Conservation (phyloP, 2,329 filamentous ascomycete genomes). For the Venturia aucupariae region DNA sequence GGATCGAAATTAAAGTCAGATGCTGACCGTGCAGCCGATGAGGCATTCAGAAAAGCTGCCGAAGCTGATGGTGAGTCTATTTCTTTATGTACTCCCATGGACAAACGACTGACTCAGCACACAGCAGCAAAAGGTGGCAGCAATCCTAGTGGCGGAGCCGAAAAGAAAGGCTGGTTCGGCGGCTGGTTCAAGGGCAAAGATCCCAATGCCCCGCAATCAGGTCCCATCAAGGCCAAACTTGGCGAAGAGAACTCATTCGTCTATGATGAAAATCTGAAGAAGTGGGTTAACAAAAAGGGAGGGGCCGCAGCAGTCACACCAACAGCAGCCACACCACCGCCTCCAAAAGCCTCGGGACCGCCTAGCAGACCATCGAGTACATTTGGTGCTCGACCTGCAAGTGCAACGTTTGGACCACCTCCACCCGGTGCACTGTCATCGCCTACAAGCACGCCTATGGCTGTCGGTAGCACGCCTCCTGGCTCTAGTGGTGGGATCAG, state of each 20-base stretch:
- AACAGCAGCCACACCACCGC: slow-evolving; percentile 60
- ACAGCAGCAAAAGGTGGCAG: slow-evolving; percentile 49
- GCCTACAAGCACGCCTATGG: slow-evolving; percentile 18
- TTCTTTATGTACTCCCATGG: neutral
- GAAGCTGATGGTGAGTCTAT: slow-evolving; percentile 51
- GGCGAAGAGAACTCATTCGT: slow-evolving; percentile 90
- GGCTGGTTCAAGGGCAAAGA: slow-evolving; percentile 65
- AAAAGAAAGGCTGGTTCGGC: slow-evolving; percentile 49
- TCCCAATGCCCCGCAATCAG: slow-evolving; percentile 46
- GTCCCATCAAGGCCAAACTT: slow-evolving; percentile 84
- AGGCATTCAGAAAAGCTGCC: slow-evolving; percentile 76
- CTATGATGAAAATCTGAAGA: slow-evolving; percentile 91
- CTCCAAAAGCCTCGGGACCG: slow-evolving; percentile 53
- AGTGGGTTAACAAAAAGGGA: slow-evolving; percentile 96
- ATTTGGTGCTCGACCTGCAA: slow-evolving; percentile 8
- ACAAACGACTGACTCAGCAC: neutral
- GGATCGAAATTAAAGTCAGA: slow-evolving; percentile 41
- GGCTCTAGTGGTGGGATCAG: slow-evolving; percentile 14
- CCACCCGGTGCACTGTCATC: slow-evolving; percentile 14
- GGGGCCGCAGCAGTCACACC: slow-evolving; percentile 52
- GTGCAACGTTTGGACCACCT: neutral
- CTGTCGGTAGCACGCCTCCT: slow-evolving; percentile 2
- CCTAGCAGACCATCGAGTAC: slow-evolving; percentile 42
- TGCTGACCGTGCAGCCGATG: slow-evolving; percentile 67
- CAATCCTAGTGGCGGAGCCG: slow-evolving; percentile 41